These are phyloP conservation scores for Psilocybe azurescens DNA, from an alignment of 768 basidiomycete genomes.

Conservation along the genomic window DNA sequence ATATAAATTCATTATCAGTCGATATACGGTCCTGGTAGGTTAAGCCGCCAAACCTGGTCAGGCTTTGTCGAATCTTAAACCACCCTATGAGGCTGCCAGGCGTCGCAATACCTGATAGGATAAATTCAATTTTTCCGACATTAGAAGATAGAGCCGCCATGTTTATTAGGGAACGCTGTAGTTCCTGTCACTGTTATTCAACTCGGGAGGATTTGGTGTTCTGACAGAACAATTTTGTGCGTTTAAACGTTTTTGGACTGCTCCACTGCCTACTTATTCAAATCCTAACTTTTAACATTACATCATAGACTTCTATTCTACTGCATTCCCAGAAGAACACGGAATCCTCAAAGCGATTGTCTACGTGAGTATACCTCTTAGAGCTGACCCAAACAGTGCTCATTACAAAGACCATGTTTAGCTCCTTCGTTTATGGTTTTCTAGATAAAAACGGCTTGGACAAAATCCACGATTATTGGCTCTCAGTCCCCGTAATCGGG, in stretches of 20 bases:
- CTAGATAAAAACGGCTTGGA: not conserved
- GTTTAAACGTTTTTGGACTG: not conserved
- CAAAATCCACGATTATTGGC: conserved; percentile 3
- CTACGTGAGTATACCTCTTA: conserved; percentile 1
- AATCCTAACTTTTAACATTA: not conserved
- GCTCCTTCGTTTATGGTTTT: not conserved
- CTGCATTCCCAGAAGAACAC: not conserved
- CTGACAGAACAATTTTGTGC: not conserved
- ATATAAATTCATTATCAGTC: too few species aligned
- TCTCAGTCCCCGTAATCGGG: conserved; percentile 2
- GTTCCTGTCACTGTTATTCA: not conserved
- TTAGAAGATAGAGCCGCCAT: too few species aligned
- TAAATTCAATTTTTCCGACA: too few species aligned
- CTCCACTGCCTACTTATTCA: not conserved
- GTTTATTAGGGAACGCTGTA: not conserved
- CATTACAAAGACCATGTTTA: not conserved
- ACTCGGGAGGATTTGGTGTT: not conserved
- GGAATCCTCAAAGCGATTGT: not conserved
- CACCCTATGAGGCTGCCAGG: too few species aligned
- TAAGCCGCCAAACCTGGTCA: too few species aligned
- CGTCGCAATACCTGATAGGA: too few species aligned
- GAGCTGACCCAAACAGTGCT: conserved; percentile 3
- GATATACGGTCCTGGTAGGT: too few species aligned
- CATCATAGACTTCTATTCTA: conserved; percentile 2
- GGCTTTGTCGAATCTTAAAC: too few species aligned